A percentile compares a stretch with the other conserved stretches of the same genome.
Conservation (phyloP, 2,329 filamentous ascomycete species). For the Neopestalotiopsis sp. region DNA sequence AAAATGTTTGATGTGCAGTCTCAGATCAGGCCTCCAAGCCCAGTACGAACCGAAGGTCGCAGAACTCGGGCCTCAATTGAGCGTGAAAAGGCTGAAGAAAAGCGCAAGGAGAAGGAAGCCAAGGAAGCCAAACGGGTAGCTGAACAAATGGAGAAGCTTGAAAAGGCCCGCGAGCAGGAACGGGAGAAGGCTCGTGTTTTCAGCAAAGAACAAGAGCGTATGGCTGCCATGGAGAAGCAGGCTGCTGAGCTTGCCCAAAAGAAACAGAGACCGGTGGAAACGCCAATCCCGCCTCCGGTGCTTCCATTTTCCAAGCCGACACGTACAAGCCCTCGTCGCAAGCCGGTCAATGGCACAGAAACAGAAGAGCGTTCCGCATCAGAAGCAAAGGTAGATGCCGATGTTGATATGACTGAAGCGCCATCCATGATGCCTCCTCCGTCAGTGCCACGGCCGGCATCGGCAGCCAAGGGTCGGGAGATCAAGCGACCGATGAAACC, state of each 20-base stretch:
- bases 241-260: slow-evolving; percentile 46
- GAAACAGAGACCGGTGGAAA: slow-evolving; percentile 49
- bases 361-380: slow-evolving; percentile 38
- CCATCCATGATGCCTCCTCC: slow-evolving; percentile 64
- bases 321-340: slow-evolving; percentile 57
- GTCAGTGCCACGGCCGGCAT: slow-evolving; percentile 58
- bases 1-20: slow-evolving; percentile 39
- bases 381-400: slow-evolving; percentile 37
- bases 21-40: slow-evolving; percentile 45
- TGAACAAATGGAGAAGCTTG: slow-evolving; percentile 66
- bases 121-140: slow-evolving; percentile 67
- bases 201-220: slow-evolving; percentile 62
- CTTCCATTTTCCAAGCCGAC: slow-evolving; percentile 46
- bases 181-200: slow-evolving; percentile 69
- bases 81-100: slow-evolving; percentile 65
- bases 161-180: slow-evolving; percentile 73
- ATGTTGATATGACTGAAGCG: slow-evolving; percentile 63
- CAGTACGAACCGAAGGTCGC: slow-evolving; percentile 48
- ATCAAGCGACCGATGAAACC: slow-evolving; percentile 67
- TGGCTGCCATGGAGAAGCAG: slow-evolving; percentile 59
- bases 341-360: slow-evolving; percentile 42
- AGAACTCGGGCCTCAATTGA: slow-evolving; percentile 65
- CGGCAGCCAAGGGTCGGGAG: slow-evolving; percentile 56
- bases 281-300: slow-evolving; percentile 36
- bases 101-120: slow-evolving; percentile 63